phyloP scores from a whole-genome alignment of 768 basidiomycete genomes.

The Leccinellum albellum region DNA sequence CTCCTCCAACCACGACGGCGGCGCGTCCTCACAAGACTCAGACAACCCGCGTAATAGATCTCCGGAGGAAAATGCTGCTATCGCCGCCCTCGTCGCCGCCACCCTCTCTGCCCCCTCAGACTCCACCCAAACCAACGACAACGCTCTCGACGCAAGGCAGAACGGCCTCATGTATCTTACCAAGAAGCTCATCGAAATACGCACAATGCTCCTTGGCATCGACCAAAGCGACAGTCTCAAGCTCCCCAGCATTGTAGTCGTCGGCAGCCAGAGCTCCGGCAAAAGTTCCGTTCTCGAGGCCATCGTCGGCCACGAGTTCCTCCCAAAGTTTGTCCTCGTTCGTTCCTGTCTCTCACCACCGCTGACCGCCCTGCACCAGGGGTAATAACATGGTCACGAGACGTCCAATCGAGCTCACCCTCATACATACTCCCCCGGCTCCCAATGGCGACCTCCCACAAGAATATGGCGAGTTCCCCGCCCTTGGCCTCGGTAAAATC shows the following conservation, averaged over 20 bases:
- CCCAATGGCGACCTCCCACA: constrained; percentile 49
- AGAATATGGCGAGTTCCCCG: constrained; percentile 95
- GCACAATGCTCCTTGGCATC: constrained; percentile 90
- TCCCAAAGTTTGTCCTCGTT: constrained; percentile 80
- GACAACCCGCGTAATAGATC: constrained; percentile 40
- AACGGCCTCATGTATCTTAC: constrained; percentile 94
- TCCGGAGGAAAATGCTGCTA: constrained; percentile 52
- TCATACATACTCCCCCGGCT: constrained; percentile 78
- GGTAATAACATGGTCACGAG: constrained; percentile 99
- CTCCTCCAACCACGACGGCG: constrained; percentile 30
- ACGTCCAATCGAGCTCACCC: constrained; percentile 94
- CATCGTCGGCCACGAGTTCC: constrained; percentile 95
- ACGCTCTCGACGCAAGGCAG: constrained; percentile 45
- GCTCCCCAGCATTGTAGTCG: constrained; percentile 95
- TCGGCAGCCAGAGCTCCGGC: constrained; percentile 97
- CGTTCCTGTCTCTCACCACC: neutral
- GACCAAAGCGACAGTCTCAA: constrained; percentile 95
- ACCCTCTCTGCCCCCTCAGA: constrained; percentile 76
- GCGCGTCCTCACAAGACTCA: constrained; percentile 34
- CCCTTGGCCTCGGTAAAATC: constrained; percentile 83
- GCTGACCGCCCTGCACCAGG: constrained; percentile 39
- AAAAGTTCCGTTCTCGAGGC: constrained; percentile 98
- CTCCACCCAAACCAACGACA: constrained; percentile 31
- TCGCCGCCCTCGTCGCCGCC: constrained; percentile 75
- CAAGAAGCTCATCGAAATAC: constrained; percentile 91